Evolutionary conservation across 164 flowering plant species (phyloP).

Genomic region (Magnolia sinica): DNA sequence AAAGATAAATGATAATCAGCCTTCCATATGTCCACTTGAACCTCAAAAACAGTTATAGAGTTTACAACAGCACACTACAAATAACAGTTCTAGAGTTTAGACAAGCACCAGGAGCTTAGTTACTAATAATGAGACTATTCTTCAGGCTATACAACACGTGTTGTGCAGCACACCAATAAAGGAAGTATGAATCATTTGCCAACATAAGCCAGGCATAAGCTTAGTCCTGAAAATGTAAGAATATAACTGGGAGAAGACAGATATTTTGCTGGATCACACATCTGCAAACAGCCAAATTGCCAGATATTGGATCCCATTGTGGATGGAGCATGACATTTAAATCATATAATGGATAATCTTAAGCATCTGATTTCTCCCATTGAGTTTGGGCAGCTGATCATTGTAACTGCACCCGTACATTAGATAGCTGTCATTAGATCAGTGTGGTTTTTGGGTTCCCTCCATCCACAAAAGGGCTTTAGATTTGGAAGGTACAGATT

Average conservation of each 20-base stretch:
- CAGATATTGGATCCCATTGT: too few species aligned
- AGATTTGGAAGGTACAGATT: too few species aligned
- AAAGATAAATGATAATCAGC: not conserved
- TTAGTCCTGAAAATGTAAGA: not conserved
- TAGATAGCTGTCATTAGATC: too few species aligned
- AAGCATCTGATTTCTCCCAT: too few species aligned
- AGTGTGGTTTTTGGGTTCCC: too few species aligned
- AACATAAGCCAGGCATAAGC: not conserved
- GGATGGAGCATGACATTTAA: too few species aligned
- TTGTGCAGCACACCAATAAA: not conserved
- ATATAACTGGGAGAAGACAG: not conserved
- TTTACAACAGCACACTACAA: not conserved
- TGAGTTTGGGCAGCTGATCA: too few species aligned
- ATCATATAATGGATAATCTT: too few species aligned
- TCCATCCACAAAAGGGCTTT: too few species aligned
- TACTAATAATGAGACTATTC: not conserved
- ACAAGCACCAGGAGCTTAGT: not conserved
- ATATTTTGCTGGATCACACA: not conserved
- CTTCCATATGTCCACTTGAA: not conserved
- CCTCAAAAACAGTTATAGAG: not conserved
- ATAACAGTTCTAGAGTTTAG: not conserved
- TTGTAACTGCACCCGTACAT: too few species aligned
- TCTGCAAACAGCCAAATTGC: too few species aligned
- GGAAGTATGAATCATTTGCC: not conserved
- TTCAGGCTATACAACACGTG: not conserved